These are phyloP conservation scores for Acorus calamus DNA, from an alignment of 106 monocot genomes.

Conservation along the genomic window DNA sequence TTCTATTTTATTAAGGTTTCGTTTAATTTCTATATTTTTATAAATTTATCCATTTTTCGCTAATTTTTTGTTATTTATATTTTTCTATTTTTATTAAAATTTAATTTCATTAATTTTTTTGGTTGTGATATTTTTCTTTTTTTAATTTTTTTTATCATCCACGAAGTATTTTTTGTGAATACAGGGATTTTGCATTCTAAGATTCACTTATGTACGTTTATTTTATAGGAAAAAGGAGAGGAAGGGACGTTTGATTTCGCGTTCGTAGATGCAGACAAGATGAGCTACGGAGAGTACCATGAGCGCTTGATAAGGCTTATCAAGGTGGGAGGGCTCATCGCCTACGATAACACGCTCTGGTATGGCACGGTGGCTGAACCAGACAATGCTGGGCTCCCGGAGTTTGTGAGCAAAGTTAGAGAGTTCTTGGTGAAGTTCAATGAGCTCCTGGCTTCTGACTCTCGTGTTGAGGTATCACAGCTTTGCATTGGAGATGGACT, in stretches of 20 bases:
- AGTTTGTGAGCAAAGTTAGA: background rate
- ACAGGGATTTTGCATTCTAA: too few relatives aligned
- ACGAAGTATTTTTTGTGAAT: too few relatives aligned
- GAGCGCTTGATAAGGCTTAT: slow-evolving; percentile 17
- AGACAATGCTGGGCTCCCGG: background rate
- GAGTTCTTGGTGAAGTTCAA: slow-evolving; percentile 6
- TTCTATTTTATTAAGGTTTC: too few relatives aligned
- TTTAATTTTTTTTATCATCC: too few relatives aligned
- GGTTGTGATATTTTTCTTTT: too few relatives aligned
- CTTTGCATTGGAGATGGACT: slow-evolving; percentile 7
- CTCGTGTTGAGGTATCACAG: slow-evolving; percentile 7
- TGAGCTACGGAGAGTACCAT: slow-evolving; percentile 33
- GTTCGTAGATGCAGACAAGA: slow-evolving; percentile 54
- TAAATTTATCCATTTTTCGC: too few relatives aligned
- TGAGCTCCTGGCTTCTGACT: background rate
- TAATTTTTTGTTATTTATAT: too few relatives aligned
- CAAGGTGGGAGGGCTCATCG: slow-evolving; percentile 10
- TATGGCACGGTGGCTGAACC: background rate
- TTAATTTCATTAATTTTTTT: too few relatives aligned
- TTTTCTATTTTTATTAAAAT: too few relatives aligned
- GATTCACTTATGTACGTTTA: too few relatives aligned
- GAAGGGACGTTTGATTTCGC: slow-evolving; percentile 37
- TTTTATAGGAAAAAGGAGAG: background rate
- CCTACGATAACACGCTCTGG: slow-evolving; percentile 16
- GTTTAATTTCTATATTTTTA: too few relatives aligned